These are phyloP conservation scores for Nymphaea thermarum DNA, from an alignment of 164 flowering plant species.

Conservation along the genomic window DNA sequence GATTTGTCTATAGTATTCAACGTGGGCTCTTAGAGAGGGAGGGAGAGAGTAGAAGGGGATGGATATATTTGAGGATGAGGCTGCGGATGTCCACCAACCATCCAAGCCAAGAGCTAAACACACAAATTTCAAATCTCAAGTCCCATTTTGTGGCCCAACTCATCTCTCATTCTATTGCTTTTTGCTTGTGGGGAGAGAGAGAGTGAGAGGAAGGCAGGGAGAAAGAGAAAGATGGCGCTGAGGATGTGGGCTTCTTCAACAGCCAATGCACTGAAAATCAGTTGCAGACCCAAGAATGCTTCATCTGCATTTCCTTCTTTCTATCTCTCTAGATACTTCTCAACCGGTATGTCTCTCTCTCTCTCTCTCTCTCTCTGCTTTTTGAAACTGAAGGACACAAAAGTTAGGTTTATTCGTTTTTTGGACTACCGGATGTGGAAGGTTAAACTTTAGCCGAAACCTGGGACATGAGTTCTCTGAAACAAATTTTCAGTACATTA, in stretches of 20 bases:
- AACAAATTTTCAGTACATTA: too few relatives aligned
- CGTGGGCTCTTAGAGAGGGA: not conserved
- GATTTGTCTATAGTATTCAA: not conserved
- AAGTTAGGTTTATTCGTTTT: not conserved
- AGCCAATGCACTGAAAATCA: slow-evolving; percentile 71
- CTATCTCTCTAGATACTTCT: slow-evolving; percentile 79
- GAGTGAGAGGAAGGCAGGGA: not conserved
- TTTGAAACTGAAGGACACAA: too few relatives aligned
- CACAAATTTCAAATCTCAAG: not conserved
- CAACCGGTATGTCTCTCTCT: slow-evolving; percentile 42
- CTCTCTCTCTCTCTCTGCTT: slow-evolving; percentile 1
- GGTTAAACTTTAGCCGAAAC: not conserved
- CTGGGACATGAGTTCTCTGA: too few relatives aligned
- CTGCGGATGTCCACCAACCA: slow-evolving; percentile 51
- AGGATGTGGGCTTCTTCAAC: slow-evolving; percentile 99
- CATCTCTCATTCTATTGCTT: not conserved
- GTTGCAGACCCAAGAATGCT: slow-evolving; percentile 28
- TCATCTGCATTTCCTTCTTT: slow-evolving; percentile 23
- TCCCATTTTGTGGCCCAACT: not conserved
- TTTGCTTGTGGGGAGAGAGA: slow-evolving; percentile 4
- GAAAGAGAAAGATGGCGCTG: slow-evolving; percentile 40
- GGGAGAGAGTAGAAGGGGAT: not conserved
- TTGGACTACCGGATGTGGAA: not conserved
- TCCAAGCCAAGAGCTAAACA: not conserved
- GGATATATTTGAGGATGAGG: slow-evolving; percentile 41